These are phyloP conservation scores for Kwoniella sp. DNA, from an alignment of 768 basidiomycete species.

Conservation along the genomic window DNA sequence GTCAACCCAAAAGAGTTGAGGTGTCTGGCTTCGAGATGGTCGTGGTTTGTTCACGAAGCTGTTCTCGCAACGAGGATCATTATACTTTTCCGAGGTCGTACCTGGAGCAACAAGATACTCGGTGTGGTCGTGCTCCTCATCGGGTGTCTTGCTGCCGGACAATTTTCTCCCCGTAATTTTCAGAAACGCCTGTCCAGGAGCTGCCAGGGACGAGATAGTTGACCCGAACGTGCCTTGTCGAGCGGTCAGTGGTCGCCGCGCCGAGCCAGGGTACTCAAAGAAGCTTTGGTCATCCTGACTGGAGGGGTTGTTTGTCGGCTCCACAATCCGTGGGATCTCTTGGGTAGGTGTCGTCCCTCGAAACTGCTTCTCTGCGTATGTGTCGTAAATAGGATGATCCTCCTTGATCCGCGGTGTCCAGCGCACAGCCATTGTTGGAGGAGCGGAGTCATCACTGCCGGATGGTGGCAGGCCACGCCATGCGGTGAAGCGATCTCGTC, in stretches of 20 bases:
- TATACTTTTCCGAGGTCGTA: conserved; percentile 30
- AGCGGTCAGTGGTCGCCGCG: conserved; percentile 1
- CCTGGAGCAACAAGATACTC: conserved; percentile 19
- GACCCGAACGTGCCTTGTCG: conserved; percentile 36
- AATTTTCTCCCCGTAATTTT: conserved; percentile 19
- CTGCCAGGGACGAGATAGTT: conserved; percentile 26
- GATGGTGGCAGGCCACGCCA: conserved; percentile 5
- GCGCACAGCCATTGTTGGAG: not conserved
- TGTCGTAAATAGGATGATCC: conserved; percentile 36
- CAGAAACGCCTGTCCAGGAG: conserved; percentile 40
- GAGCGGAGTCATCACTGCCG: not conserved
- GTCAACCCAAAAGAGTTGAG: conserved; percentile 37
- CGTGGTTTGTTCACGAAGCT: not conserved
- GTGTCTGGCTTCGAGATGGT: conserved; percentile 8
- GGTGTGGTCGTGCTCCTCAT: not conserved
- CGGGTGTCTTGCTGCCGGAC: not conserved
- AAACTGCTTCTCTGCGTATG: conserved; percentile 32
- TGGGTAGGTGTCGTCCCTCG: conserved; percentile 20
- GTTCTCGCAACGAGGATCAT: not conserved
- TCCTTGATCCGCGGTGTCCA: conserved; percentile 23
- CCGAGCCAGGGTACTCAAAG: conserved; percentile 21
- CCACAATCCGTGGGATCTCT: conserved; percentile 8
- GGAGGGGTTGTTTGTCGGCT: not conserved
- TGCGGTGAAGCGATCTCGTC: conserved; percentile 19
- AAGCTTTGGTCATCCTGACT: conserved; percentile 8